Evolutionary conservation across 202 grass and related monocot genomes (phyloP), one percentile per base, ranked within the genome.

Genomic region (Schoenoplectus triqueter): DNA sequence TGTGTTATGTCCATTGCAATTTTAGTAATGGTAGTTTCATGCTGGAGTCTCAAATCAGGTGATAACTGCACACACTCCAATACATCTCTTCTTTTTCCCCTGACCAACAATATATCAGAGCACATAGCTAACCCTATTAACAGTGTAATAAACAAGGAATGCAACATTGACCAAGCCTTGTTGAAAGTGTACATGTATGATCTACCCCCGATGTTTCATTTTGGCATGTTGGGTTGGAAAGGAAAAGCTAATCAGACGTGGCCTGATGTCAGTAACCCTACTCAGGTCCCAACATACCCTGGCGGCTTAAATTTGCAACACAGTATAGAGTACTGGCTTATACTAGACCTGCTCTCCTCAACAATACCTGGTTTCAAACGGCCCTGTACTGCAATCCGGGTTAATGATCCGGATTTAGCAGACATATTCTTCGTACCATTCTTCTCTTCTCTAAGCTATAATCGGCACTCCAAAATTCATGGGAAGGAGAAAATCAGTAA

Each of bases 381-480:
- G 81, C 90, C 94, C 0, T 94, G 94, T 86, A 55, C 65, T 8
- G 90, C 90, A 54, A 69, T 92, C 2, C 64, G 92, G 75, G 94
- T 92, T 77, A 79, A 65, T 57, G 91, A 97, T 87, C 86, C 90
- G 10, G 92, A 89, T 84, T 67, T 61, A 1, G 92, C 92, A 19
- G 90, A 94, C 83, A 60, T 92, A 42, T 90, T 94, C 87, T 92
- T 97, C 55, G 94, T 97, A 72, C 94, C 94, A 0, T 97, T 97
- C 86, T 97, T 97, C 84, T 91, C 92, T 67, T 97, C 94, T 31
- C 80, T 94, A 77, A 94, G 92, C 87, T 97, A 94, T 84, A 97
- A 97, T 77, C 69, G 89, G 3, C 92, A 94, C 76, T 97, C 90
- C 6, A 91, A 92, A 85, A 81, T 84, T 7, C 90, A 67, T 1